Evolutionary conservation across 2,329 filamentous ascomycete genomes (phyloP).

Genomic region (Paraphoma chrysanthemicola): DNA sequence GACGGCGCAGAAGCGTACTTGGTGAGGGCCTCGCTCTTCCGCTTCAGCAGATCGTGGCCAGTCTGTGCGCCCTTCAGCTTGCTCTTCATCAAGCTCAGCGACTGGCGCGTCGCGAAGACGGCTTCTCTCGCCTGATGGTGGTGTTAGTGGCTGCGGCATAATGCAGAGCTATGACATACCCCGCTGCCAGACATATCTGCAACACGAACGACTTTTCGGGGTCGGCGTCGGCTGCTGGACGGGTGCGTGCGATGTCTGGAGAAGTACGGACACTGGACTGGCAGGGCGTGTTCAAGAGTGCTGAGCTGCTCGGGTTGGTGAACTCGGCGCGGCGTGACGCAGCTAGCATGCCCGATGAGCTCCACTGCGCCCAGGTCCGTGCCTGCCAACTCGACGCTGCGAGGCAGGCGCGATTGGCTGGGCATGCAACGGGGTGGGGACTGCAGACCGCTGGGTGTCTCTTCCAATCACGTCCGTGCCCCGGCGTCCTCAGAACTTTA

Average conservation of each 20-base stretch:
- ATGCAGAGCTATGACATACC: constrained; percentile 48
- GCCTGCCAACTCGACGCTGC: constrained; percentile 18
- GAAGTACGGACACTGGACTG: constrained; percentile 3
- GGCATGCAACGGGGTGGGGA: constrained; percentile 1
- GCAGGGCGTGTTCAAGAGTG: constrained; percentile 7
- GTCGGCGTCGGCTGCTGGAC: background rate
- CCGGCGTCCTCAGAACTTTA: constrained; percentile 18
- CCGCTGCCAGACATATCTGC: constrained; percentile 61
- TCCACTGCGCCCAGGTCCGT: constrained; percentile 7
- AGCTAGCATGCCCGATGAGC: constrained; percentile 18
- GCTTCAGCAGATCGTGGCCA: constrained; percentile 92
- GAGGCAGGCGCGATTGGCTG: constrained; percentile 12
- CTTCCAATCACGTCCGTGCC: constrained; percentile 7
- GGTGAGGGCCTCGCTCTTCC: constrained; percentile 97
- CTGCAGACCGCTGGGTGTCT: constrained; percentile 17
- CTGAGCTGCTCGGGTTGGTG: constrained; percentile 6
- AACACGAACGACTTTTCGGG: constrained; percentile 8
- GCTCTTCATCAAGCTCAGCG: constrained; percentile 93
- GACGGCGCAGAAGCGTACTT: constrained; percentile 67
- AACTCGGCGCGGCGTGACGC: constrained; percentile 26
- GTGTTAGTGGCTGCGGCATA: constrained; percentile 33
- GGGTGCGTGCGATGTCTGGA: background rate
- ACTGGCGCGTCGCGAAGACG: constrained; percentile 97
- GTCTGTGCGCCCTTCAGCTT: constrained; percentile 84
- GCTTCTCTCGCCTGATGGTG: constrained; percentile 81